These are phyloP conservation scores for Rhizopogon salebrosus DNA, from an alignment of 768 basidiomycete genomes.

Conservation along the genomic window DNA sequence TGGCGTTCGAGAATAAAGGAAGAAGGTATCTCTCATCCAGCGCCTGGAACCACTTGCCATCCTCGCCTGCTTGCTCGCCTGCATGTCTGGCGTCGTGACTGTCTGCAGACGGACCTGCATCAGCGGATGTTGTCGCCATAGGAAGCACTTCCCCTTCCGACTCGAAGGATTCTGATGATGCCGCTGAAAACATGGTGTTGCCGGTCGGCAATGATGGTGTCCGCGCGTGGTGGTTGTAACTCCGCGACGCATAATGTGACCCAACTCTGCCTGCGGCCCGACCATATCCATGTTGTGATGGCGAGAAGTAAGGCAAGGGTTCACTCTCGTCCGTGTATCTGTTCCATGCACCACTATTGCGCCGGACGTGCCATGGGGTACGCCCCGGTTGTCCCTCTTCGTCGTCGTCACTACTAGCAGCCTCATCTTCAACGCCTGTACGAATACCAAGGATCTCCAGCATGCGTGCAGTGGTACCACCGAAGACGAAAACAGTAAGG, in stretches of 20 bases:
- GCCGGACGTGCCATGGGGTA: constrained; percentile 28
- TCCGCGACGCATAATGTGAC: constrained; percentile 46
- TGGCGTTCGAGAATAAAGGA: constrained; percentile 89
- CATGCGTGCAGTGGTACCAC: constrained; percentile 97
- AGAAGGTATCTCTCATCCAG: constrained; percentile 92
- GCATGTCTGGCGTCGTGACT: constrained; percentile 15
- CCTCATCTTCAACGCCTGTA: constrained; percentile 93
- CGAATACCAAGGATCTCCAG: constrained; percentile 94
- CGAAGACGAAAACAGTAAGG: constrained; percentile 89
- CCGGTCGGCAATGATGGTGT: constrained; percentile 14
- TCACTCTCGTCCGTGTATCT: constrained; percentile 40
- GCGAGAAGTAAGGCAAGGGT: constrained; percentile 27
- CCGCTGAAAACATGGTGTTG: constrained; percentile 51
- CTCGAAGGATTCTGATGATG: constrained; percentile 73
- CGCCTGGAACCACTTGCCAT: constrained; percentile 94
- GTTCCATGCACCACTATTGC: constrained; percentile 35
- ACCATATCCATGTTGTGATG: constrained; percentile 18
- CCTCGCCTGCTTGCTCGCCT: constrained; percentile 54
- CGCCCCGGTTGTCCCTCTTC: constrained; percentile 40
- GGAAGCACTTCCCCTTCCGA: constrained; percentile 79
- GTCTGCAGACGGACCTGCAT: constrained; percentile 13
- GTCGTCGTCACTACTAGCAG: constrained; percentile 45
- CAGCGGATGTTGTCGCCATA: constrained; percentile 50
- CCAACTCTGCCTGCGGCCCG: constrained; percentile 45
- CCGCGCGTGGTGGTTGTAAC: constrained; percentile 61